Evolutionary conservation across 2,329 filamentous ascomycete species (phyloP).

Genomic region (Aspergillus fumigatiaffinis): DNA sequence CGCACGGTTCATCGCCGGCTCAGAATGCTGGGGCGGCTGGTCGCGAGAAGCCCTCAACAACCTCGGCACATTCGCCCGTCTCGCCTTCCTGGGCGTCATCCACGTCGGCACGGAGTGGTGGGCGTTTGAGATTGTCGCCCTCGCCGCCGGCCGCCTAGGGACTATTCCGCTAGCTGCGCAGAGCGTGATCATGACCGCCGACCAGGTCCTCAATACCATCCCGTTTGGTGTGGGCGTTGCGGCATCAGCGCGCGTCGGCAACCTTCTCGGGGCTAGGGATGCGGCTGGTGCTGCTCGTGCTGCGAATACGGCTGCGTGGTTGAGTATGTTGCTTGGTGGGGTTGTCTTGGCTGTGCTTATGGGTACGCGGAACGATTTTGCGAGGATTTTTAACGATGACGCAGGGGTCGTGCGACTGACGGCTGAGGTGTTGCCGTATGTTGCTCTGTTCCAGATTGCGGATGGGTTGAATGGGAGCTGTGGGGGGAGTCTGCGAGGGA

Average conservation of each 20-base stretch:
- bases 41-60: slow-evolving; percentile 62
- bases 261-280: slow-evolving; percentile 68
- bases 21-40: slow-evolving; percentile 76
- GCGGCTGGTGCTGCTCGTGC: slow-evolving; percentile 64
- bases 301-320: slow-evolving; percentile 69
- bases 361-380: slow-evolving; percentile 68
- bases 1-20: slow-evolving; percentile 64
- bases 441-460: slow-evolving; percentile 85
- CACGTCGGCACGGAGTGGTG: slow-evolving; percentile 92
- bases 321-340: slow-evolving; percentile 66
- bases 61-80: slow-evolving; percentile 65
- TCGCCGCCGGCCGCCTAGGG: slow-evolving; percentile 75
- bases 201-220: slow-evolving; percentile 80
- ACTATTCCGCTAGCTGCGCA: slow-evolving; percentile 77
- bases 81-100: slow-evolving; percentile 71
- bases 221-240: slow-evolving; percentile 85
- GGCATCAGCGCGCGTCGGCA: slow-evolving; percentile 72
- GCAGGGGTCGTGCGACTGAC: slow-evolving; percentile 67
- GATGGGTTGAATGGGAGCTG: slow-evolving; percentile 84
- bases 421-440: slow-evolving; percentile 76
- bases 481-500: slow-evolving; percentile 74
- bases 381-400: slow-evolving; percentile 77
- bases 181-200: slow-evolving; percentile 84
- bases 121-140: slow-evolving; percentile 87
- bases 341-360: slow-evolving; percentile 67